Conservation (phyloP, 2,329 filamentous ascomycete genomes). For the Fusarium pseudocircinatum region DNA sequence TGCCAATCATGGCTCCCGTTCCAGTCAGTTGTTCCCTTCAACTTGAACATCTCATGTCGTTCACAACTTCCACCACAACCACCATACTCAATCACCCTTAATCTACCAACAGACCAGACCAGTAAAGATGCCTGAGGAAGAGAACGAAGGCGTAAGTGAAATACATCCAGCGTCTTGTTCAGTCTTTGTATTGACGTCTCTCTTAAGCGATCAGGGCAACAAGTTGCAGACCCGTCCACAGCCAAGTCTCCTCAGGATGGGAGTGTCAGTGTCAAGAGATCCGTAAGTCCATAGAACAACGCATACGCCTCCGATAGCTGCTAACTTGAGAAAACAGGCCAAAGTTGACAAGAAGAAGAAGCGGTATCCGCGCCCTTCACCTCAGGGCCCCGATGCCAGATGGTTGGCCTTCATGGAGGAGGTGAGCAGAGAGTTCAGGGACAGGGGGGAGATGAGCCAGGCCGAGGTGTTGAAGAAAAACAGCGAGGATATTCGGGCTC, state of each 20-base stretch:
- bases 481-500: background rate
- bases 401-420: no score
- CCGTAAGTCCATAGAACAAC: background rate
- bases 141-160: background rate
- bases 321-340: background rate
- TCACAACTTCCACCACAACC: no score
- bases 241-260: background rate
- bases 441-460: no score
- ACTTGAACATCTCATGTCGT: no score
- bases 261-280: background rate
- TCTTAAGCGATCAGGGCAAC: no score
- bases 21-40: background rate
- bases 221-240: accelerated
- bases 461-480: background rate
- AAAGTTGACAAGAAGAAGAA: background rate
- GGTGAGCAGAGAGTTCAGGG: no score
- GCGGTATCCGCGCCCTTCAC: no score
- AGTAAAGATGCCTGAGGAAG: background rate
- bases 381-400: no score
- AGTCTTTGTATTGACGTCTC: background rate
- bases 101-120: background rate
- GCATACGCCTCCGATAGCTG: background rate
- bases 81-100: background rate
- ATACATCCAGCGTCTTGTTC: background rate
- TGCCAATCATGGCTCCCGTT: background rate